phyloP scores from a whole-genome alignment of 495 filamentous ascomycete species.

The Friedmanniomyces simplex region DNA sequence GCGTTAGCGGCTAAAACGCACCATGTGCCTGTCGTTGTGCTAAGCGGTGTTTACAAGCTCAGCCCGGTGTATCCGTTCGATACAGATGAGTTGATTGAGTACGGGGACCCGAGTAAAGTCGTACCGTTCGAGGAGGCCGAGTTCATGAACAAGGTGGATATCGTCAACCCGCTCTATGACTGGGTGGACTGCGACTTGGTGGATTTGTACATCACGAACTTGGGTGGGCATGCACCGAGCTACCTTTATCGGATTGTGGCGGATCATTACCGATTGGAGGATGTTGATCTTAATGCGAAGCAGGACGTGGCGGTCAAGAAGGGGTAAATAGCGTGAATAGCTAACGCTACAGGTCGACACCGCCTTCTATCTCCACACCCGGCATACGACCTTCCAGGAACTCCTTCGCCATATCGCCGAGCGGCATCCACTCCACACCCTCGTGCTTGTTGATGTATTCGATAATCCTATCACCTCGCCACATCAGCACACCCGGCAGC shows the following conservation, averaged over 20 bases:
- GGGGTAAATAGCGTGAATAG: too few species aligned
- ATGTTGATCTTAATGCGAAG: constrained; percentile 17
- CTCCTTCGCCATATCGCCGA: constrained; percentile 58
- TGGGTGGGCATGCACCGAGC: constrained; percentile 63
- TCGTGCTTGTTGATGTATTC: constrained; percentile 65
- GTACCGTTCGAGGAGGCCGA: constrained; percentile 63
- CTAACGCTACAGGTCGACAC: constrained; percentile 8
- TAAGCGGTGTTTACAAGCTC: constrained; percentile 81
- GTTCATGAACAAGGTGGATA: constrained; percentile 62
- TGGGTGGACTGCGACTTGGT: constrained; percentile 73
- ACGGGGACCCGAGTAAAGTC: constrained; percentile 64
- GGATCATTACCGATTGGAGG: constrained; percentile 26
- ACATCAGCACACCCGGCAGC: background rate
- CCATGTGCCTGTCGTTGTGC: constrained; percentile 69
- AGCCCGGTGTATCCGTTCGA: constrained; percentile 80
- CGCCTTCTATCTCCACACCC: constrained; percentile 25
- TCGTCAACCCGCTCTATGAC: constrained; percentile 72
- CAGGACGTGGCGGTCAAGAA: too few species aligned
- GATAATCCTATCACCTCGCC: constrained; percentile 41
- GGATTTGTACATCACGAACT: constrained; percentile 83
- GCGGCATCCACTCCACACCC: constrained; percentile 65
- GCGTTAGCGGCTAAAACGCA: constrained; percentile 73
- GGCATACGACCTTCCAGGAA: constrained; percentile 40
- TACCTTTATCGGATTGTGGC: constrained; percentile 24
- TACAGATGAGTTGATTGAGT: constrained; percentile 65